Percentiles rank a stretch among this genome's conserved stretches.
phyloP scores from a whole-genome alignment of 495 filamentous ascomycete genomes.

The Arthonia radiata region DNA sequence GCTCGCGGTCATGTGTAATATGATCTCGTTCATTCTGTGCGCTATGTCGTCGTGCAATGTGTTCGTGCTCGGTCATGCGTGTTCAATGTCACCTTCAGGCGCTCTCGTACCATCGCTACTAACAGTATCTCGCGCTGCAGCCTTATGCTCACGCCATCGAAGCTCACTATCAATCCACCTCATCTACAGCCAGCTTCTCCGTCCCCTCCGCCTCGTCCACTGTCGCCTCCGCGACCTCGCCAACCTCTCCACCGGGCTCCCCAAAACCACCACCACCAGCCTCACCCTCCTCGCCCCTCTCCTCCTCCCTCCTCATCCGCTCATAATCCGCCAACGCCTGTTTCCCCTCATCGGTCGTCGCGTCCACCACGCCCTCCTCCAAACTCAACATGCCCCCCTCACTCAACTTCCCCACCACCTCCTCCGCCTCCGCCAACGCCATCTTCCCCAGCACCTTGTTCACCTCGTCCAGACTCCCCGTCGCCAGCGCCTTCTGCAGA shows the following conservation, averaged over 20 bases:
- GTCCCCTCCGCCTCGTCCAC: slow-evolving; percentile 6
- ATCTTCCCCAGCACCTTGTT: slow-evolving; percentile 90
- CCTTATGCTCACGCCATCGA: no score
- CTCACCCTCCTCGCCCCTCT: slow-evolving; percentile 17
- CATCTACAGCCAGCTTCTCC: no score
- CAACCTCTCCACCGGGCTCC: slow-evolving; percentile 10
- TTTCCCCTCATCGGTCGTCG: slow-evolving; percentile 76
- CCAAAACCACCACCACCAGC: slow-evolving; percentile 18
- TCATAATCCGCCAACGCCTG: slow-evolving; percentile 47
- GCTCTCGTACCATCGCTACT: no score
- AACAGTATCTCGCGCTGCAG: no score
- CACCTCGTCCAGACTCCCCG: slow-evolving; percentile 71
- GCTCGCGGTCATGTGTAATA: no score
- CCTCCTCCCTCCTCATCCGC: no score
- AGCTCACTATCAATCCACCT: no score
- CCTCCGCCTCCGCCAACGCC: slow-evolving; percentile 81
- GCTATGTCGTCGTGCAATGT: no score
- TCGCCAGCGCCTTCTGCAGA: slow-evolving; percentile 56
- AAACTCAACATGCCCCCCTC: slow-evolving; percentile 80
- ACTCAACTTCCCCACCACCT: slow-evolving; percentile 59
- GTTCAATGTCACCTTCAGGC: no score
- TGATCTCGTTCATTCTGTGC: no score
- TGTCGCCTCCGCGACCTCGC: slow-evolving; percentile 3
- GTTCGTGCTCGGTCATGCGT: no score
- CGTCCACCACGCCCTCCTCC: slow-evolving; percentile 82